phyloP scores from a whole-genome alignment of 305 asterid species.

The Lippia alba region DNA sequence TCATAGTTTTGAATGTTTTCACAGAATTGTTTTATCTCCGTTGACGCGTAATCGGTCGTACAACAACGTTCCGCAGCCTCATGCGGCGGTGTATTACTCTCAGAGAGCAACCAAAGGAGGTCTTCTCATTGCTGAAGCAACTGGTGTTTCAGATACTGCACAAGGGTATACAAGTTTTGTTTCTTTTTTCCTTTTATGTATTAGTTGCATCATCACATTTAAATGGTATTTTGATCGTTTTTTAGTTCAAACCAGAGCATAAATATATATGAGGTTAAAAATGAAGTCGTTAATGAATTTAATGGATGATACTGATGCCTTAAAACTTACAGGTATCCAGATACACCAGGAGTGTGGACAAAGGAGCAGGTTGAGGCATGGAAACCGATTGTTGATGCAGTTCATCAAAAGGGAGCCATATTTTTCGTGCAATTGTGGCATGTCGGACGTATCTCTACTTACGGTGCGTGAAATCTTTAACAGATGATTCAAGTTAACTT shows the following conservation, averaged over 20 bases:
- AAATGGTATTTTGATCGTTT: too few species aligned
- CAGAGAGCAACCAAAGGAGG: slow-evolving; percentile 57
- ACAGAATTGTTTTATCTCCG: slow-evolving; percentile 45
- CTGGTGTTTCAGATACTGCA: slow-evolving; percentile 36
- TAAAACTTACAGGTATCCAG: not conserved
- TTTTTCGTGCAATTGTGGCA: slow-evolving; percentile 44
- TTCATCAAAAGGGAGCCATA: slow-evolving; percentile 35
- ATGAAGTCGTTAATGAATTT: not conserved
- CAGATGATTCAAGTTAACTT: too few species aligned
- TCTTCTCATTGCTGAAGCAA: slow-evolving; percentile 48
- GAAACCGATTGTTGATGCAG: slow-evolving; percentile 33
- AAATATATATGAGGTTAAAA: too few species aligned
- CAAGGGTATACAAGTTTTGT: slow-evolving; percentile 19
- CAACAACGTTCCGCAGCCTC: slow-evolving; percentile 54
- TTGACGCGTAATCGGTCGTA: slow-evolving; percentile 46
- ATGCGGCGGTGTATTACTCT: slow-evolving; percentile 52
- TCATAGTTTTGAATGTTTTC: not conserved
- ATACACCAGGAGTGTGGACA: slow-evolving; percentile 35
- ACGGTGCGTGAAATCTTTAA: slow-evolving; percentile 3
- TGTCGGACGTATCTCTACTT: slow-evolving; percentile 36
- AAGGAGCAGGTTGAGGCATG: slow-evolving; percentile 35
- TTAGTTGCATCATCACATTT: too few species aligned
- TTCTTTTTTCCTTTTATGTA: too few species aligned
- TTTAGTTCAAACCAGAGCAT: too few species aligned
- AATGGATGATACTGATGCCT: not conserved